Base-by-base conservation (phyloP, 2,329 filamentous ascomycete species). In the Fusarium mangiferae region DNA sequence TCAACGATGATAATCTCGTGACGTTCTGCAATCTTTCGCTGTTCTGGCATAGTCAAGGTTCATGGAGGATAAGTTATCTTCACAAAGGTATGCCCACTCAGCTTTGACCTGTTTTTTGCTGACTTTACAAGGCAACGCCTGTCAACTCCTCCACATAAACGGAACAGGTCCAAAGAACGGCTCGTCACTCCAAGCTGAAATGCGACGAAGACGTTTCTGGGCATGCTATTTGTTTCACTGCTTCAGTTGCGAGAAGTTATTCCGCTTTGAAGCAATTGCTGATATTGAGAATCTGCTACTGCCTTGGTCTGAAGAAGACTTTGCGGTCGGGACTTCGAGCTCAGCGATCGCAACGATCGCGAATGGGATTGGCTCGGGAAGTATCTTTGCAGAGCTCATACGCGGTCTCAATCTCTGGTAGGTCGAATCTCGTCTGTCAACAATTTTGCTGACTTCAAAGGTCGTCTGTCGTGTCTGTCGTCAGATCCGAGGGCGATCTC, bases 41-140 rank as follows among this genome's bases (percentile, higher is more conserved):
- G 0, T 77, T 77, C 7, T 77, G 75, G 75, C 66, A 77, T 14
- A 77, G 74, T 6, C 70, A 77, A 7, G 75, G 75, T 0, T 75
- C 72, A 7, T 77, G 75, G 75, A 62, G 65, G 4, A 70, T 70
- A 20, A 75, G 74, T 5, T 67, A 77, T 26, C 54, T 77, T 1
- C 65, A 77, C n/a, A 77, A 74, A 39, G 74, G 75, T 62, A 41
- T 5, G 8, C 0, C 6, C 7, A 1, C 7, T 5, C 26, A 7
- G 5, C 1, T 4, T 2, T 6, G 0, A 1, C 2, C 2, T 12
- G 36, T 7, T 4, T 5, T 4, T n/a, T 2, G 3, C 49, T 68
- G 1, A 68, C 6, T 1, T 5, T 2, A 1, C 2, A 1, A 75
- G 75, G 67, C 9, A 77, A 75, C 6, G 75, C 75, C 0, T 75